Evolutionary conservation across 371 early-diverging fungal species (phyloP).

Genomic region (Syncephalastrum sp.): DNA sequence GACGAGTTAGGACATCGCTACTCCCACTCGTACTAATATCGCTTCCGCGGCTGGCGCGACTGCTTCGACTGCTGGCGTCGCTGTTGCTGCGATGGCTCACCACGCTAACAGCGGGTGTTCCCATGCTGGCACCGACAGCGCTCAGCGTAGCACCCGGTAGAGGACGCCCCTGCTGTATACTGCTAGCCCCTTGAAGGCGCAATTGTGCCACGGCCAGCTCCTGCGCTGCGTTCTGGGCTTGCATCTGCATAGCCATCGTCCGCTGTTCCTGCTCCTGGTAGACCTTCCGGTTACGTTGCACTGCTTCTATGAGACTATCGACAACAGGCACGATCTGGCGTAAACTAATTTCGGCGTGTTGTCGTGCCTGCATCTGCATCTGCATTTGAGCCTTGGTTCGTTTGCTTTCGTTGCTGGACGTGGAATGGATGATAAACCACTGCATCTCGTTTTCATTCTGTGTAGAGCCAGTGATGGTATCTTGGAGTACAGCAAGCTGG

Average conservation of each 20-base stretch:
- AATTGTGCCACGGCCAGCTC: conserved; percentile 31
- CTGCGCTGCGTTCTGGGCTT: conserved; percentile 27
- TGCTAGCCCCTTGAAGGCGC: conserved; percentile 16
- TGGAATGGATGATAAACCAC: conserved; percentile 38
- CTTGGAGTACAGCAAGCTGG: conserved; percentile 22
- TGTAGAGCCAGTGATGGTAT: conserved; percentile 25
- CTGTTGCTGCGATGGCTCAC: not conserved
- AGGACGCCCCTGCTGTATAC: conserved; percentile 2
- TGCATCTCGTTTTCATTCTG: conserved; percentile 34
- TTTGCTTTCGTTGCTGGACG: conserved; percentile 20
- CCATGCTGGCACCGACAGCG: conserved; percentile 4
- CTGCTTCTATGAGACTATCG: conserved; percentile 18
- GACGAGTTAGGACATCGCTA: too few species aligned
- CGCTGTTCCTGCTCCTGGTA: conserved; percentile 20
- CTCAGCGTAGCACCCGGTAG: conserved; percentile 10
- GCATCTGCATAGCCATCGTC: conserved; percentile 20
- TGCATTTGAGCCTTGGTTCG: conserved; percentile 27
- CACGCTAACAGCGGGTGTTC: conserved; percentile 5
- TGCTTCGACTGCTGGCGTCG: conserved; percentile 16
- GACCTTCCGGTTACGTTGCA: conserved; percentile 23
- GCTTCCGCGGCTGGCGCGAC: conserved; percentile 11
- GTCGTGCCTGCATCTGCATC: conserved; percentile 30
- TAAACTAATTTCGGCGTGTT: conserved; percentile 22
- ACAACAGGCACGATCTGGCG: conserved; percentile 27
- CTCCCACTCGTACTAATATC: not conserved